These are phyloP conservation scores for Piloderma croceum DNA, from an alignment of 768 basidiomycete genomes.

Conservation along the genomic window DNA sequence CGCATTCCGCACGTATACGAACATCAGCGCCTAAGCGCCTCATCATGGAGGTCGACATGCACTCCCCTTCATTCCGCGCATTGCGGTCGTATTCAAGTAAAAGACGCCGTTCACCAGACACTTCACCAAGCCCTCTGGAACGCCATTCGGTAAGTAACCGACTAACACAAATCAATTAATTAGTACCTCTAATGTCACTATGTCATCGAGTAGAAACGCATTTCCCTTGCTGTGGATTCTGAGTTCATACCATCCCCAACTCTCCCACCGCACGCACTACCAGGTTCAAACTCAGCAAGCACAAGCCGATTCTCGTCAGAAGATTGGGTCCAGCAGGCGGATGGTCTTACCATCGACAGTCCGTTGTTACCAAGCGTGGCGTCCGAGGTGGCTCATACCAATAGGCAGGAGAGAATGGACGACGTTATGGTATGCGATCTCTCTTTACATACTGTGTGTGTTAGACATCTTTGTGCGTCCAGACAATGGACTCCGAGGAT, in stretches of 20 bases:
- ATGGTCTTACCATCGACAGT: slow-evolving; percentile 60
- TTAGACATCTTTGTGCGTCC: too few relatives aligned
- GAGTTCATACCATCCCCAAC: slow-evolving; percentile 8
- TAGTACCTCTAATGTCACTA: too few relatives aligned
- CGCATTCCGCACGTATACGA: too few relatives aligned
- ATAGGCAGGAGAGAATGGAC: too few relatives aligned
- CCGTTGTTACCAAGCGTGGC: slow-evolving; percentile 32
- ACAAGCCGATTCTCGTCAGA: slow-evolving; percentile 47
- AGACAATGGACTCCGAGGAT: too few relatives aligned
- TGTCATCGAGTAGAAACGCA: slow-evolving; percentile 62
- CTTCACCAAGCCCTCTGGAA: slow-evolving; percentile 38
- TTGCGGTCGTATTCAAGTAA: slow-evolving; percentile 27
- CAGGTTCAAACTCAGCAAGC: slow-evolving; percentile 19
- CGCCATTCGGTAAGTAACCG: slow-evolving; percentile 46
- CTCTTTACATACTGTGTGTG: too few relatives aligned
- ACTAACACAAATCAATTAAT: too few relatives aligned
- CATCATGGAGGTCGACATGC: slow-evolving; percentile 56
- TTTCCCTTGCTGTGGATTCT: slow-evolving; percentile 35
- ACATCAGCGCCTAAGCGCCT: too few relatives aligned
- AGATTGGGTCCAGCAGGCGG: slow-evolving; percentile 73
- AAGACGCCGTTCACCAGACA: slow-evolving; percentile 62
- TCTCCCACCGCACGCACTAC: slow-evolving; percentile 2
- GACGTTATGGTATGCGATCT: too few relatives aligned
- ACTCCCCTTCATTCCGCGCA: slow-evolving; percentile 37
- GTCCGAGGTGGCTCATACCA: too few relatives aligned